Percentiles rank a stretch among this genome's conserved stretches.
Conservation (phyloP, 2,329 filamentous ascomycete genomes). For the Diaporthe ilicicola region DNA sequence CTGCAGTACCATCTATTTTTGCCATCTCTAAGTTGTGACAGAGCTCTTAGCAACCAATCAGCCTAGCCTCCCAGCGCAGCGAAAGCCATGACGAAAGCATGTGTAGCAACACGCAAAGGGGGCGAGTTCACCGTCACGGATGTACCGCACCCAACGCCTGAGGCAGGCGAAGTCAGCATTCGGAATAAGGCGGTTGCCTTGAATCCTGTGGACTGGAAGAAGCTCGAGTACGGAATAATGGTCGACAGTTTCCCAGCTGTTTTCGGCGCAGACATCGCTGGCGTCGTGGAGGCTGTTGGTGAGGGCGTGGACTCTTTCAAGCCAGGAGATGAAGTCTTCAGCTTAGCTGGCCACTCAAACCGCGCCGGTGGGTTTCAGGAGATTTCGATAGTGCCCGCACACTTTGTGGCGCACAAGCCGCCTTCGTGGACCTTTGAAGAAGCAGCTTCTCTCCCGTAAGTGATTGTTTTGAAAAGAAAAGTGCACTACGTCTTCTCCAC, state of each 20-base stretch:
- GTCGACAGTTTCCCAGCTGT: slow-evolving; percentile 44
- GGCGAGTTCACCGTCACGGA: slow-evolving; percentile 30
- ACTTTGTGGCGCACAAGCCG: slow-evolving; percentile 41
- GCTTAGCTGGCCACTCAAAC: slow-evolving; percentile 22
- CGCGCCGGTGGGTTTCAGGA: slow-evolving; percentile 41
- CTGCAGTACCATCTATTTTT: background rate
- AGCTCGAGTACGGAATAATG: slow-evolving; percentile 40
- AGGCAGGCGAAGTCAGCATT: slow-evolving; percentile 42
- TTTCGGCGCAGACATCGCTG: slow-evolving; percentile 46
- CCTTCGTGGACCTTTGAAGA: slow-evolving; percentile 41
- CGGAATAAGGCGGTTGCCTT: slow-evolving; percentile 44
- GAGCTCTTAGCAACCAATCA: background rate
- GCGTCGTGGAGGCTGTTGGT: slow-evolving; percentile 45
- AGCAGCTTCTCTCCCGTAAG: slow-evolving; percentile 43
- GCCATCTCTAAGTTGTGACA: too few species aligned
- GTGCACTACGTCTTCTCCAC: background rate
- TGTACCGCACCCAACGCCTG: slow-evolving; percentile 36
- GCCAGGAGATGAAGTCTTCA: slow-evolving; percentile 43
- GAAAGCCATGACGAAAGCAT: background rate
- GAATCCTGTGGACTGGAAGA: slow-evolving; percentile 47
- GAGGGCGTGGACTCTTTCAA: slow-evolving; percentile 40
- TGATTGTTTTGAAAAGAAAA: background rate
- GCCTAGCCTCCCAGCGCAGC: background rate
- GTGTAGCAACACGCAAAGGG: slow-evolving; percentile 7
- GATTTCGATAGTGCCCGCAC: slow-evolving; percentile 35